Evolutionary conservation across 805 yeast genomes (phyloP).

Genomic region (Saccharomycopsis malanga): DNA sequence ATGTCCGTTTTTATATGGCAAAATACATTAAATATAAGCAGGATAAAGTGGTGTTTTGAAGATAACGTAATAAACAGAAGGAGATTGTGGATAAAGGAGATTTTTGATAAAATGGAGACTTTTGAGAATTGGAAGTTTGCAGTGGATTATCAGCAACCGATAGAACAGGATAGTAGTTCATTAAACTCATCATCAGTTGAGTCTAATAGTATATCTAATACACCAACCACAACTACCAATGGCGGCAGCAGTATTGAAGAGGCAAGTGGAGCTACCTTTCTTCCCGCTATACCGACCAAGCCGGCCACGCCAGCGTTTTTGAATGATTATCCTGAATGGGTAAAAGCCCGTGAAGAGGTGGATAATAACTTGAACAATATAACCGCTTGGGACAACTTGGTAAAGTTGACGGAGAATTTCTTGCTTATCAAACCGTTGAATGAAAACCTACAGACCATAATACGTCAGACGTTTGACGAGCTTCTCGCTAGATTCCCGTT

Average conservation of each 20-base stretch:
- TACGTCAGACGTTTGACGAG: slow-evolving; percentile 31
- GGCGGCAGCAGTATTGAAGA: neutral
- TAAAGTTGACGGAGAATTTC: slow-evolving; percentile 9
- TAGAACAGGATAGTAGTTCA: neutral
- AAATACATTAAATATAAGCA: no score
- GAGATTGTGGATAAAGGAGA: neutral
- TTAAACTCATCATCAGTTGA: neutral
- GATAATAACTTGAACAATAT: slow-evolving; percentile 6
- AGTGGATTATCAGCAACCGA: neutral
- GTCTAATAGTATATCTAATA: neutral
- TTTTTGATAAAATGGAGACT: neutral
- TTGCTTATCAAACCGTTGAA: slow-evolving; percentile 11
- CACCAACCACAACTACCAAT: neutral
- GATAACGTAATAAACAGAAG: no score
- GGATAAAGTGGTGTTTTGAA: no score
- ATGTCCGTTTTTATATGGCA: no score
- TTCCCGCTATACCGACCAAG: slow-evolving; percentile 1
- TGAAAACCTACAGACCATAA: slow-evolving; percentile 11
- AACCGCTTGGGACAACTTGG: slow-evolving; percentile 16
- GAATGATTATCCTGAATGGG: slow-evolving; percentile 26
- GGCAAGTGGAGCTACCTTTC: neutral
- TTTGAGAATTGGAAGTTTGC: neutral
- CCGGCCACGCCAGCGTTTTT: slow-evolving; percentile 17
- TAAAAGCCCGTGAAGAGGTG: slow-evolving; percentile 24
- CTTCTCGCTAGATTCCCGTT: slow-evolving; percentile 52